Percentiles rank a stretch among this genome's conserved stretches.
Conservation (phyloP, 371 early-diverging fungal genomes). For the Saksenaea vasiformis region DNA sequence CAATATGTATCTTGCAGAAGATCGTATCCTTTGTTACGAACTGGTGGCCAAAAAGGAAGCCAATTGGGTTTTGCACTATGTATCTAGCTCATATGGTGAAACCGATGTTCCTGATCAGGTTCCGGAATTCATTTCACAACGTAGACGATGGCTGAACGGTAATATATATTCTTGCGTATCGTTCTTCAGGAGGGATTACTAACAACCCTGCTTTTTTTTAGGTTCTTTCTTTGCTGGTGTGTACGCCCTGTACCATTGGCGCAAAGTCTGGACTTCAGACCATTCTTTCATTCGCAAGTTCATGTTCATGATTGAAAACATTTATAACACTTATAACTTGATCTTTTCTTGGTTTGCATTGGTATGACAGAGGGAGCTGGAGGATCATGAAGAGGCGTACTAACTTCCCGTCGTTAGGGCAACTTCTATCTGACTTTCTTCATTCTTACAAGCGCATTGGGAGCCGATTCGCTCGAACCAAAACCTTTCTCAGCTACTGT, state of each 20-base stretch:
- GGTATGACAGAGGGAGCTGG: constrained; percentile 28
- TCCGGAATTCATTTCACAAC: constrained; percentile 82
- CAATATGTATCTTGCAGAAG: constrained; percentile 84
- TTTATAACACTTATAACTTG: constrained; percentile 73
- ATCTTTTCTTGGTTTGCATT: constrained; percentile 79
- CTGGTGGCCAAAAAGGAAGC: constrained; percentile 74
- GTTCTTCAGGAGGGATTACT: not conserved
- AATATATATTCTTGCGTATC: not conserved
- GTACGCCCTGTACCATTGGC: constrained; percentile 81
- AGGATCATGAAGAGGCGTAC: not conserved
- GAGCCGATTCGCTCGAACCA: constrained; percentile 10
- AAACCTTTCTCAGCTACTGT: constrained; percentile 52
- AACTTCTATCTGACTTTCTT: constrained; percentile 78
- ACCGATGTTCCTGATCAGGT: constrained; percentile 85
- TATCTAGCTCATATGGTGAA: constrained; percentile 74
- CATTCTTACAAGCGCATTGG: constrained; percentile 52
- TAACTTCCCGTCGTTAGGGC: constrained; percentile 40
- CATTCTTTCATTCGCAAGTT: constrained; percentile 66
- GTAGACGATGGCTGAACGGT: constrained; percentile 8
- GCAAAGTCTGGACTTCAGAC: constrained; percentile 71
- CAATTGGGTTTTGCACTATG: constrained; percentile 70
- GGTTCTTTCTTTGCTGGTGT: constrained; percentile 95
- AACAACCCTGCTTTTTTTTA: not conserved
- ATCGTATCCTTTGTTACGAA: constrained; percentile 90
- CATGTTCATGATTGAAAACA: constrained; percentile 66